Evolutionary conservation across 139 green algal species (phyloP), one percentile per base, ranked within the genome.

Genomic region (Volvox reticuliferus): DNA sequence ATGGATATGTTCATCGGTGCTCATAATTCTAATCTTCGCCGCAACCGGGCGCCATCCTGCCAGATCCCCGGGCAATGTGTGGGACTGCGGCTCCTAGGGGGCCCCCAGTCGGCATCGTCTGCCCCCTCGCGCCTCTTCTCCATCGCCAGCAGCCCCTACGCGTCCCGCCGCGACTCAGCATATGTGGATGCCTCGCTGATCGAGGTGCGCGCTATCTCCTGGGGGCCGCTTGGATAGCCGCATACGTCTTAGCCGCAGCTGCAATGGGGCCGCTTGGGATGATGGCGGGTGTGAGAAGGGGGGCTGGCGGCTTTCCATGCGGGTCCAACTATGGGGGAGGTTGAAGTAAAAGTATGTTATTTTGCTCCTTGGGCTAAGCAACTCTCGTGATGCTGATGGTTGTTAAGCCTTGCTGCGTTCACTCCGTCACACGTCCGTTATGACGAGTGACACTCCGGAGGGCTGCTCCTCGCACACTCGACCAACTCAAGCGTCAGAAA

Each of bases 181-280:
- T 91, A 95, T 79, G 89, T 98, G 30, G 95, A 96, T 44, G 96
- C 94, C 0, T 95, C 95, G 12, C 95, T 98, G 19, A 96, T 98
- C 26, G 96, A 98, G 95, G 95, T 97, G 78, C 24, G 75, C 13
- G 26, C 79, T 85, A n/a, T 14, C 44, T 55, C 5, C 9, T 14
- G 44, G 44, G 9, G 44, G 44, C 44, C 44, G 44, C 9, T 55
- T 5, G 44, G 44, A 55, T 55, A 55, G 9, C 44, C 44, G 44
- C 5, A 9, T 55, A 55, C 5, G 44, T 5, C 9, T 55, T 55
- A 55, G 44, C 44, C 44, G 44, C 44, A 55, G 44, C 9, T 14
- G 9, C 44, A 14, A 55, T 55, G 9, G 24, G 24, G 22, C 2
- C 67, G 14, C 22, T 5, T 28, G 24, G 67, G 24, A 75, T 28